Evolutionary conservation across 257 asterid species (phyloP).

Genomic region (Oldenlandia corymbosa): DNA sequence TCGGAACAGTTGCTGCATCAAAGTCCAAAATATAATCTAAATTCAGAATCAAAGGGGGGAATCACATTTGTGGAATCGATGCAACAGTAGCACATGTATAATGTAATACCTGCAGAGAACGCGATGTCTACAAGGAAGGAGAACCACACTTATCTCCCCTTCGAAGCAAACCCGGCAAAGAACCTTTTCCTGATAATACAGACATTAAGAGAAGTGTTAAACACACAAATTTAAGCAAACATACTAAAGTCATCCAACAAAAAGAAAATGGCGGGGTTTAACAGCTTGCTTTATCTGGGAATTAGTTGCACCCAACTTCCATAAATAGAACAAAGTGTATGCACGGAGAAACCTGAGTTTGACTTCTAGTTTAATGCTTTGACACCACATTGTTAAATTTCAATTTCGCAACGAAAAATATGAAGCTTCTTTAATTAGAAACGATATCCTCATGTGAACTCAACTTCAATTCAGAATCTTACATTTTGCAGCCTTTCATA

Average conservation of each 20-base stretch:
- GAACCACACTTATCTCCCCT: slow-evolving; percentile 85
- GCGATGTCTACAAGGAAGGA: slow-evolving; percentile 97
- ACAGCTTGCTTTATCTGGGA: background rate
- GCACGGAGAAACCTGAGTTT: background rate
- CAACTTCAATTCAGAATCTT: slow-evolving; percentile 15
- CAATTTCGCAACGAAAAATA: background rate
- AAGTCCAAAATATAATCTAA: too few species aligned
- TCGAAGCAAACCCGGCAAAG: slow-evolving; percentile 91
- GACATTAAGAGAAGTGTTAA: background rate
- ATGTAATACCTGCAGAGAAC: slow-evolving; percentile 94
- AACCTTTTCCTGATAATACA: slow-evolving; percentile 71
- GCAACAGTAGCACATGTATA: background rate
- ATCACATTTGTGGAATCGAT: background rate
- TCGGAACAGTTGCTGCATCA: slow-evolving; percentile 68
- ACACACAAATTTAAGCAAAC: background rate
- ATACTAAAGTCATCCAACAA: background rate
- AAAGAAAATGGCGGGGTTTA: background rate
- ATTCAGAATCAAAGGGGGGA: too few species aligned
- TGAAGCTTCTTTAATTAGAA: background rate
- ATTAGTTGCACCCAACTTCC: background rate
- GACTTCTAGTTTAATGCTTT: background rate
- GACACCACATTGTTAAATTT: background rate
- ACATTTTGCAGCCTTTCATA: slow-evolving; percentile 95
- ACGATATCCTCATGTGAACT: background rate
- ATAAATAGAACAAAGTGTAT: background rate